Percentiles rank a stretch among this genome's conserved stretches.
Conservation (phyloP, 306 rosid genomes). For the Castanea sativa region DNA sequence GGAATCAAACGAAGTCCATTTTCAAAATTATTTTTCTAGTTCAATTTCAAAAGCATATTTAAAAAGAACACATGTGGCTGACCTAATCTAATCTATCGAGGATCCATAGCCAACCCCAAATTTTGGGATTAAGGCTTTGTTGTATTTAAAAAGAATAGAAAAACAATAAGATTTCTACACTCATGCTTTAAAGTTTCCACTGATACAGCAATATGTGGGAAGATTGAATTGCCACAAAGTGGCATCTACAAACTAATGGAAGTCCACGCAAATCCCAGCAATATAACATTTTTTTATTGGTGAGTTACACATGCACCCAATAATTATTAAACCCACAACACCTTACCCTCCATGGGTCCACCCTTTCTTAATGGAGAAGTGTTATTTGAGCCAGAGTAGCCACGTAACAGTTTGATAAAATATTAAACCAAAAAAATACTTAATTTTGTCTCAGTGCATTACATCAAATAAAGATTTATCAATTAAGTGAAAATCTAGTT, state of each 20-base stretch:
- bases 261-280: not conserved
- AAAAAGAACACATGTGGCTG: not conserved
- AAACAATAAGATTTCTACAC: not conserved
- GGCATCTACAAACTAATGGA: not conserved
- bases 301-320: too few relatives aligned
- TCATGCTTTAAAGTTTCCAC: not conserved
- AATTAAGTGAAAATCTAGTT: not conserved
- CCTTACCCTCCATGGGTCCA: too few relatives aligned
- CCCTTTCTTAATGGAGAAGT: too few relatives aligned
- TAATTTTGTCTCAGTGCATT: not conserved
- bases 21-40: not conserved
- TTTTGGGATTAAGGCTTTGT: too few relatives aligned
- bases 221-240: not conserved
- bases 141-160: not conserved
- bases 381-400: too few relatives aligned
- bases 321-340: too few relatives aligned
- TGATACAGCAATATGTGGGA: not conserved
- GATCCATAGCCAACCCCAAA: too few relatives aligned
- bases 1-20: constrained; percentile 24
- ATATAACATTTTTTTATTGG: not conserved
- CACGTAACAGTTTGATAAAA: not conserved
- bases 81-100: too few relatives aligned
- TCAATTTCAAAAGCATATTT: not conserved
- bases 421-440: not conserved
- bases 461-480: not conserved